Evolutionary conservation across 225 moss, liverwort and hornwort genomes (phyloP).

Genomic region (Straminergon stramineum): DNA sequence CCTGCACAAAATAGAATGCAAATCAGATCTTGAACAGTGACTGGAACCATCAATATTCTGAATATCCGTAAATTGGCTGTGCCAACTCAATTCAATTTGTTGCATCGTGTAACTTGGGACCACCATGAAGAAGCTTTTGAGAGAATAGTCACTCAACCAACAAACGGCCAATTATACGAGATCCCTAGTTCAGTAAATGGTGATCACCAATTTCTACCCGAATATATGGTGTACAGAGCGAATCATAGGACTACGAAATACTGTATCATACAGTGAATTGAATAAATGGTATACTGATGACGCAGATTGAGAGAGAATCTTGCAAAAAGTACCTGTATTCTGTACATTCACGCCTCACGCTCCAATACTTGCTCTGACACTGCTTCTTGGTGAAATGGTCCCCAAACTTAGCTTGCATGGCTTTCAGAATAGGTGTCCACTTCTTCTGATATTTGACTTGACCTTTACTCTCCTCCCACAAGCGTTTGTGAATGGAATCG

Average conservation of each 20-base stretch:
- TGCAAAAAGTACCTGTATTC: constrained; percentile 31
- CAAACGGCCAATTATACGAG: background rate
- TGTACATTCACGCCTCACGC: constrained; percentile 60
- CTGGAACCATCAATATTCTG: background rate
- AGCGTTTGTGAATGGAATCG: constrained; percentile 45
- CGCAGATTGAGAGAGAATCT: background rate
- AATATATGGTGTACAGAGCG: background rate
- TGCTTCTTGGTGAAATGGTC: constrained; percentile 56
- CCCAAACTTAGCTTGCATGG: constrained; percentile 46
- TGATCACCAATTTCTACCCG: background rate
- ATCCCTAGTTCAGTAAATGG: background rate
- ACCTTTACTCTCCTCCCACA: constrained; percentile 57
- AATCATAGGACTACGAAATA: background rate
- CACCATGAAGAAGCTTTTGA: background rate
- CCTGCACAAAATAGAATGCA: constrained; percentile 4
- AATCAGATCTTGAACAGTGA: background rate
- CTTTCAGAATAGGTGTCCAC: constrained; percentile 55
- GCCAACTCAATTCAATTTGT: background rate
- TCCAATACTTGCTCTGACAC: constrained; percentile 67
- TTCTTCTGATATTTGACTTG: constrained; percentile 61
- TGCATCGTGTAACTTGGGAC: background rate
- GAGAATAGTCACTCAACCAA: background rate
- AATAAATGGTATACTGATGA: background rate
- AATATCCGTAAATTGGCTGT: too few species aligned
- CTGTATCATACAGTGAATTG: background rate